Conservation (phyloP, 2,329 filamentous ascomycete species). For the Lachnellula arida region DNA sequence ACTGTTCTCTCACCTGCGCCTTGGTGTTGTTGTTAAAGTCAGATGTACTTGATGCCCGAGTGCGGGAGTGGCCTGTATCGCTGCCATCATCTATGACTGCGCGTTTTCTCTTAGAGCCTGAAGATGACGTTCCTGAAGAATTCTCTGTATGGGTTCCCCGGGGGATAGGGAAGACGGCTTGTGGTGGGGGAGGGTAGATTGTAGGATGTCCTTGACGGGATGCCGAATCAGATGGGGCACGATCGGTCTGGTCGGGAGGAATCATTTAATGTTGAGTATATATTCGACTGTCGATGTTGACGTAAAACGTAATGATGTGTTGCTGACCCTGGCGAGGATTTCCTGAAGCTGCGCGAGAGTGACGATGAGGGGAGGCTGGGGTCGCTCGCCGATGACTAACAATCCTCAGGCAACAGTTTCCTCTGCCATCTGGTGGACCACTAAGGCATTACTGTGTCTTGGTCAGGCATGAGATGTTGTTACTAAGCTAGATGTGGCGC, state of each 20-base stretch:
- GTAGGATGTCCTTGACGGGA: slow-evolving; percentile 11
- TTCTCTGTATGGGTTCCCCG: slow-evolving; percentile 10
- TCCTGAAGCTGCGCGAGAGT: slow-evolving; percentile 8
- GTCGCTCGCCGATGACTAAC: slow-evolving; percentile 1
- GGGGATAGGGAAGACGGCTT: slow-evolving; percentile 10
- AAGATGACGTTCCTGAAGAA: slow-evolving; percentile 16
- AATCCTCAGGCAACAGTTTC: slow-evolving; percentile 6
- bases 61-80: too few species aligned
- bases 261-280: slow-evolving; percentile 14
- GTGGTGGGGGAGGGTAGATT: slow-evolving; percentile 14
- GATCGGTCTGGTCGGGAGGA: slow-evolving; percentile 10
- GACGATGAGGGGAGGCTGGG: slow-evolving; percentile 5
- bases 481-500: too few species aligned
- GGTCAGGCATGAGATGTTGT: too few species aligned
- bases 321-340: slow-evolving; percentile 8
- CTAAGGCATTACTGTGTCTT: too few species aligned
- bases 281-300: slow-evolving; percentile 14
- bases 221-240: slow-evolving; percentile 14
- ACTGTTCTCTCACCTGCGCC: too few species aligned
- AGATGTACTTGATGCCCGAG: too few species aligned
- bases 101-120: slow-evolving; percentile 17
- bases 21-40: too few species aligned
- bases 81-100: slow-evolving; percentile 9
- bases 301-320: slow-evolving; percentile 11
- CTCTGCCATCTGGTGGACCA: too few species aligned